phyloP scores from a whole-genome alignment of 2,329 filamentous ascomycete species.

The Pseudogymnoascus pannorum region DNA sequence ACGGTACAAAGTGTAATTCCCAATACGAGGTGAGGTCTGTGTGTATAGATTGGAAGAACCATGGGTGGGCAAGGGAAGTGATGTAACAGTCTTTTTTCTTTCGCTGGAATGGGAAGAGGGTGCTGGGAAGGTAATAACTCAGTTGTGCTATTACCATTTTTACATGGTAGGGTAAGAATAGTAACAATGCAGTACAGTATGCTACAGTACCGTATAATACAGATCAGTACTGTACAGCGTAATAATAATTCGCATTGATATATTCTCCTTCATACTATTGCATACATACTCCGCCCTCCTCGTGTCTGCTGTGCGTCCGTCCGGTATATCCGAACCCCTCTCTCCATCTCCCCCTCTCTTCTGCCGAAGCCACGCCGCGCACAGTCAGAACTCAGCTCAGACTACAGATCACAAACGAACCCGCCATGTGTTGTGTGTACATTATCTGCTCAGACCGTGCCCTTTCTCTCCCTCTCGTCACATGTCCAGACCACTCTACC shows the following conservation, averaged over 20 bases:
- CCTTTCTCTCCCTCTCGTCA: background rate
- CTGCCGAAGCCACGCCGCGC: constrained; percentile 4
- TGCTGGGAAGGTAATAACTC: constrained; percentile 4
- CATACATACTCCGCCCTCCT: background rate
- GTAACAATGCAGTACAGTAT: no score
- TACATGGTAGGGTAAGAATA: no score
- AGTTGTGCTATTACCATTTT: background rate
- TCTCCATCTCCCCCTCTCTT: no score
- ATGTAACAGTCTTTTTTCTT: background rate
- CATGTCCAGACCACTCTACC: background rate
- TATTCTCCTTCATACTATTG: background rate
- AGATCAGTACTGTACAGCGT: no score
- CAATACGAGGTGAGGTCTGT: constrained; percentile 5
- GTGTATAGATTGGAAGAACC: background rate
- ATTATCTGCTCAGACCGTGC: background rate
- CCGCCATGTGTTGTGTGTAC: no score
- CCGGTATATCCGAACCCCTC: background rate
- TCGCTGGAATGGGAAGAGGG: background rate
- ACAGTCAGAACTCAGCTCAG: background rate
- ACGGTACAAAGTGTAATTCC: background rate
- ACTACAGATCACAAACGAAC: no score
- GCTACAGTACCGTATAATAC: no score
- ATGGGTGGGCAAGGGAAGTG: no score
- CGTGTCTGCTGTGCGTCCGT: no score
- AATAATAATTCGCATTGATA: no score